Conservation (phyloP, 2,329 filamentous ascomycete genomes). For the Beauveria bassiana region DNA sequence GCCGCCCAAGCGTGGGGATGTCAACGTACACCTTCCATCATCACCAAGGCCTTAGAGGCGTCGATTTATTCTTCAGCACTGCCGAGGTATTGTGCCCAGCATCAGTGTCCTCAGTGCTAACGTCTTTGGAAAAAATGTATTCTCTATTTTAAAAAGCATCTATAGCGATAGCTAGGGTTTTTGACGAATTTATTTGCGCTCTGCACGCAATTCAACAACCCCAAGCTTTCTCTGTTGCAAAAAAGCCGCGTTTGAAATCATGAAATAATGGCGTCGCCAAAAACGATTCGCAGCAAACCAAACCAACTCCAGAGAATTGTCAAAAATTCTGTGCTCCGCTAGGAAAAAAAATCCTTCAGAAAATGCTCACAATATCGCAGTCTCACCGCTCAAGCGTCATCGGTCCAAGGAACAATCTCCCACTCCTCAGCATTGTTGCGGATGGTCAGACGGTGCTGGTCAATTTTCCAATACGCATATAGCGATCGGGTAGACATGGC, state of each 20-base stretch:
- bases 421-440: slow-evolving; percentile 57
- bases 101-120: slow-evolving; percentile 8
- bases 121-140: slow-evolving; percentile 10
- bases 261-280: slow-evolving; percentile 2
- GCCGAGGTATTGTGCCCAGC: slow-evolving; percentile 11
- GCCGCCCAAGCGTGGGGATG: not conserved
- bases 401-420: slow-evolving; percentile 52
- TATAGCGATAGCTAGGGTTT: slow-evolving; percentile 13
- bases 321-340: not conserved
- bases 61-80: not conserved
- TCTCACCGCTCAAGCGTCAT: slow-evolving; percentile 8
- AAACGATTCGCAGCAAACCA: not conserved
- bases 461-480: slow-evolving; percentile 62
- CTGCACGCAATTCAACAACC: slow-evolving; percentile 12
- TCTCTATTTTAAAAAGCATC: slow-evolving; percentile 10
- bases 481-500: slow-evolving; percentile 56
- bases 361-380: slow-evolving; percentile 10
- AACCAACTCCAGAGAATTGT: not conserved
- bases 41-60: not conserved
- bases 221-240: slow-evolving; percentile 10
- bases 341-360: not conserved
- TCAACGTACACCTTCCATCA: slow-evolving; percentile 9
- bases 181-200: slow-evolving; percentile 13
- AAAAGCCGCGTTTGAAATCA: slow-evolving; percentile 4
- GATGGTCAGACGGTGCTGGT: slow-evolving; percentile 62